Conservation (phyloP, 2,329 filamentous ascomycete species). For the Thielaviopsis musarum region DNA sequence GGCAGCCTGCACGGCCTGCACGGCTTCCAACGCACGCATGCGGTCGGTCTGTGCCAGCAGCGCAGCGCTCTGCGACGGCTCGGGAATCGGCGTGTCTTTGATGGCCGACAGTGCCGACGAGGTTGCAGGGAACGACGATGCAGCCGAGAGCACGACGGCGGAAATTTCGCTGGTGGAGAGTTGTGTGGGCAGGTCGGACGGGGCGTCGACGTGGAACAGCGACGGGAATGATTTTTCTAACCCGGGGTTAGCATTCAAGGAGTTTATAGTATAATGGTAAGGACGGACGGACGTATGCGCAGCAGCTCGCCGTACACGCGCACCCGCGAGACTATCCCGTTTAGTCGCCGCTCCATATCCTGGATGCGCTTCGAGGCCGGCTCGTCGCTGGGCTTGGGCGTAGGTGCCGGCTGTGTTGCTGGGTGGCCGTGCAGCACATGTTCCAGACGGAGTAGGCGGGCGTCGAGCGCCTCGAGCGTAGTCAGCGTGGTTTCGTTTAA, state of each 20-base stretch:
- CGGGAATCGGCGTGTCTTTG: slow-evolving; percentile 38
- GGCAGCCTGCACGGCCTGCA: slow-evolving; percentile 42
- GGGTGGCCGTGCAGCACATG: slow-evolving; percentile 36
- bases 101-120: slow-evolving; percentile 41
- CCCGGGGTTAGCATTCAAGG: neutral
- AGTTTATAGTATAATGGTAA: no score
- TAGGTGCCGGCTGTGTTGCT: slow-evolving; percentile 18
- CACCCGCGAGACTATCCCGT: slow-evolving; percentile 29
- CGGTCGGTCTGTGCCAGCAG: slow-evolving; percentile 42
- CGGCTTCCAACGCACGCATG: slow-evolving; percentile 42
- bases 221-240: slow-evolving; percentile 36
- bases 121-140: slow-evolving; percentile 36
- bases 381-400: slow-evolving; percentile 18
- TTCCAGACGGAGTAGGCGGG: slow-evolving; percentile 41
- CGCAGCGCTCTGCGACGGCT: slow-evolving; percentile 34
- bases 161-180: slow-evolving; percentile 34
- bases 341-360: slow-evolving; percentile 37
- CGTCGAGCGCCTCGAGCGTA: slow-evolving; percentile 39
- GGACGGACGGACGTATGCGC: slow-evolving; percentile 35
- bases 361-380: slow-evolving; percentile 29
- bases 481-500: slow-evolving; percentile 34
- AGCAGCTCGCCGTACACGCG: slow-evolving; percentile 43
- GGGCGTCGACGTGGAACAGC: slow-evolving; percentile 32
- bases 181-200: slow-evolving; percentile 32
- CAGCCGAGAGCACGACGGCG: slow-evolving; percentile 38